Percentiles rank a stretch among this genome's conserved stretches.
Evolutionary conservation across 306 rosid species (phyloP).

Genomic region (Rubus idaeus): DNA sequence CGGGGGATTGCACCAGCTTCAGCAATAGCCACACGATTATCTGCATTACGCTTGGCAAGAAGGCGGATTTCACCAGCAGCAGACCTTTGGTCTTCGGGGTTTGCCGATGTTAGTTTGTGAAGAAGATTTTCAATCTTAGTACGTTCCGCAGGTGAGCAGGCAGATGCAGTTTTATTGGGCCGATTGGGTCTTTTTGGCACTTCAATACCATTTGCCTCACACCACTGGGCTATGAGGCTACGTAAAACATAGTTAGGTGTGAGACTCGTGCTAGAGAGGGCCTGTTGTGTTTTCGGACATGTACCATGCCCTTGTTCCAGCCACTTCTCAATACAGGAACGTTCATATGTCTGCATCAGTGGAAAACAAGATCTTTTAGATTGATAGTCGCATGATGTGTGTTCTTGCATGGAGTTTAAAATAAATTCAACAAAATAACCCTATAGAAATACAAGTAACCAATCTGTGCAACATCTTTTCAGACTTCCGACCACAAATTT

Average conservation of each 20-base stretch:
- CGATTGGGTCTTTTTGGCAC: conserved; percentile 79
- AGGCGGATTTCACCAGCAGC: conserved; percentile 98
- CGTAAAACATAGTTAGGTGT: conserved; percentile 94
- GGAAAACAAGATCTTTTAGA: conserved; percentile 28
- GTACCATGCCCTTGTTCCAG: conserved; percentile 82
- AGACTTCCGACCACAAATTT: neutral
- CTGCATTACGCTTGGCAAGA: conserved; percentile 95
- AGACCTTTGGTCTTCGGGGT: conserved; percentile 77
- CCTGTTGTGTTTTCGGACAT: conserved; percentile 92
- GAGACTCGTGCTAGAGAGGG: conserved; percentile 65
- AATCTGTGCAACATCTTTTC: conserved; percentile 18
- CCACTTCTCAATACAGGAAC: conserved; percentile 93
- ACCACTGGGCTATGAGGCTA: conserved; percentile 96
- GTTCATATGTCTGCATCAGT: conserved; percentile 89
- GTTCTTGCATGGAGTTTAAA: conserved; percentile 16
- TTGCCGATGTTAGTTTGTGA: conserved; percentile 59
- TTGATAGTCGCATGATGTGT: conserved; percentile 22
- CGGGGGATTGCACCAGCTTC: conserved; percentile 98
- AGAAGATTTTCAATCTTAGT: conserved; percentile 69
- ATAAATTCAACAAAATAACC: conserved; percentile 1
- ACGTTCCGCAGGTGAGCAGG: conserved; percentile 80
- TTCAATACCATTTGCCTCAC: conserved; percentile 94
- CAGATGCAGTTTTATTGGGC: conserved; percentile 56
- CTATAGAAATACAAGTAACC: conserved; percentile 11
- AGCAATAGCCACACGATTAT: conserved; percentile 95